Base-by-base conservation (phyloP, 768 basidiomycete genomes). In the Antrodiella citrinella region DNA sequence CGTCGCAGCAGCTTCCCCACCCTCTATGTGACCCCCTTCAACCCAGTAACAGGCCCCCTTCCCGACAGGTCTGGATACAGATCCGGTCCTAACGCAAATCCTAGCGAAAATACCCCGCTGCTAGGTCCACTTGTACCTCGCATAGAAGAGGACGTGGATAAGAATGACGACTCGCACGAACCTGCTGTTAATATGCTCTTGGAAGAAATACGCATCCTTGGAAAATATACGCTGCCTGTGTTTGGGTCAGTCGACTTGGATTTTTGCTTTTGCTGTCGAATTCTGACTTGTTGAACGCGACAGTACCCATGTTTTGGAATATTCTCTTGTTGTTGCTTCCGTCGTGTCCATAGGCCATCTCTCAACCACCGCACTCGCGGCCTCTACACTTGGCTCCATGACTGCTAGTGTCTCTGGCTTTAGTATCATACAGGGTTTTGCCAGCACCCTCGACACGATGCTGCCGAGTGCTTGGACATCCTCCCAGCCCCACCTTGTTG, bases 381-480 rank as follows among this genome's bases (percentile, higher is more conserved):
- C 90, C 4, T 64, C 57, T 42, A 77, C 74, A 5, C 63, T 77
- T 4, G 73, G 69, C 2, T 70, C 68, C 24, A 73, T 77, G 72
- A 76, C 75, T 0, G 68, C 71, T 13, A 69, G 68, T 53, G 78
- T 80, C 11, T 82, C 87, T 1, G 86, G 80, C 1, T 86, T 85
- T 57, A 86, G 83, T 54, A 83, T 95, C 49, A 70, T 93, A 4
- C 85, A 86, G 55, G 91, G 91, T 18, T 80, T 95, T 49, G 71
- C 80, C 5, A 88, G 86, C 45, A 83, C 91, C 0, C 79, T 99
- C 18, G 96, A 99, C 64, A 94, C 94, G 0, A 77, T 99, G 59
- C 80, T 97, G 7, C 95, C 96, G 0, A 81, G 90, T 35, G 93
- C 95, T 13, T 99, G 90, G 93, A 94, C 96, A 0, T 92, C 91